These are phyloP conservation scores for Vitis hybrid DNA, from an alignment of 177 flowering plant genomes.

Conservation along the genomic window DNA sequence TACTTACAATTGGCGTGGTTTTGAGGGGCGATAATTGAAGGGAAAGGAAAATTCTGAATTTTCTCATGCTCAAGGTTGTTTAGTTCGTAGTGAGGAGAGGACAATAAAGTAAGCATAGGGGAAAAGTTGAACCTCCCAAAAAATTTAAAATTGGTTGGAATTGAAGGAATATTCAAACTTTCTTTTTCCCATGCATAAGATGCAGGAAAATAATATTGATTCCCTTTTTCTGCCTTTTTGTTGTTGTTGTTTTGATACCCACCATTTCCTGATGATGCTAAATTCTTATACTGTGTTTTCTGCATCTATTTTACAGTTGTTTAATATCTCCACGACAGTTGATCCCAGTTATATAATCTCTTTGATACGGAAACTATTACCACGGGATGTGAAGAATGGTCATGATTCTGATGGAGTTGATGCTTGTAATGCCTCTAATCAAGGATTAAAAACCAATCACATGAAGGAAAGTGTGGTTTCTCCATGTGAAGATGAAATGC, in stretches of 20 bases:
- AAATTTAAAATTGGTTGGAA: no score
- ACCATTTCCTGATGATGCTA: not conserved
- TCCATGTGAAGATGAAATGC: constrained; percentile 7
- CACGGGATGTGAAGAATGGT: constrained; percentile 25
- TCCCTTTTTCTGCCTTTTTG: not conserved
- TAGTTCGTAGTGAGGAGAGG: no score
- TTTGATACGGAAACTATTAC: constrained; percentile 76
- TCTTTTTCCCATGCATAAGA: no score
- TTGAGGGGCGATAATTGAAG: no score
- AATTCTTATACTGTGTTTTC: not conserved
- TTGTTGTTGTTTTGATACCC: no score
- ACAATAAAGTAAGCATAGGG: no score
- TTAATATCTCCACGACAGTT: constrained; percentile 78
- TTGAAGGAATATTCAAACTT: no score
- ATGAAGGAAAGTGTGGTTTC: constrained; percentile 16
- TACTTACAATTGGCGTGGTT: no score
- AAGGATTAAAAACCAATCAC: constrained; percentile 16
- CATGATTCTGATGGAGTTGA: constrained; percentile 16
- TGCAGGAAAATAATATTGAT: not conserved
- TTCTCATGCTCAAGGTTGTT: no score
- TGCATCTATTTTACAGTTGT: constrained; percentile 48
- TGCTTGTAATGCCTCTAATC: constrained; percentile 8
- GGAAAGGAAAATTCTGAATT: no score
- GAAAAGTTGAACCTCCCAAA: no score
- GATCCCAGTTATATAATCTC: constrained; percentile 93